Percentiles rank a stretch among this genome's conserved stretches.
Conservation (phyloP, 2,329 filamentous ascomycete genomes). For the Xylaria sp. region DNA sequence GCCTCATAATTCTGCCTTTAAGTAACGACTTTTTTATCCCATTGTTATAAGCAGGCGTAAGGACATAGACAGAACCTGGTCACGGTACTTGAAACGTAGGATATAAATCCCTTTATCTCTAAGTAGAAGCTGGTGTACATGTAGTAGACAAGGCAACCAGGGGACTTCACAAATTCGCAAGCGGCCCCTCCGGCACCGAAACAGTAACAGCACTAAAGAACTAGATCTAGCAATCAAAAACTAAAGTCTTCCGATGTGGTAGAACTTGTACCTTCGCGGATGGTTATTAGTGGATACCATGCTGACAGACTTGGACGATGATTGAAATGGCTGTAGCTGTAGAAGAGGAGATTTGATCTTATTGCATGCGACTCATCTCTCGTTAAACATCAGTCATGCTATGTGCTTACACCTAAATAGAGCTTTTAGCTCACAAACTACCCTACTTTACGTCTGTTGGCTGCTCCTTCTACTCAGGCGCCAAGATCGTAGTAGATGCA, state of each 20-base stretch:
- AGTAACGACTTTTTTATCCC: too few relatives aligned
- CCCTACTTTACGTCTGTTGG: constrained; percentile 4
- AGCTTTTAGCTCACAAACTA: constrained; percentile 4
- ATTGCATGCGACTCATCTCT: constrained; percentile 25
- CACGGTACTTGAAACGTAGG: too few relatives aligned
- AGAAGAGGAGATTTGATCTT: constrained; percentile 6
- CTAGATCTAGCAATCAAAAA: not conserved
- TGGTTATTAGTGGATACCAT: not conserved
- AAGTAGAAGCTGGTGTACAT: too few relatives aligned
- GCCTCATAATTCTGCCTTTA: too few relatives aligned
- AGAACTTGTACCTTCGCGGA: not conserved
- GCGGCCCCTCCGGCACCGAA: too few relatives aligned
- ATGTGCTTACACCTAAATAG: constrained; percentile 6
- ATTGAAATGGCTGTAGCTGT: not conserved
- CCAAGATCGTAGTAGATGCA: constrained; percentile 87
- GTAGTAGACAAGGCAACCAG: too few relatives aligned
- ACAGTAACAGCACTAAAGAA: not conserved
- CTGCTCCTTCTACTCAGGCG: constrained; percentile 20
- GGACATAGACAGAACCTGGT: too few relatives aligned
- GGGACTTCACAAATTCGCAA: too few relatives aligned
- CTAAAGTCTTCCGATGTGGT: not conserved
- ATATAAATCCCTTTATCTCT: too few relatives aligned
- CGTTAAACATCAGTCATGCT: constrained; percentile 32
- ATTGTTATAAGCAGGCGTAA: too few relatives aligned
- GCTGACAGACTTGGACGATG: not conserved